A percentile compares a stretch with the other conserved stretches of the same genome.
These are phyloP conservation scores for Mycothermus thermophilus DNA, from an alignment of 495 filamentous ascomycete species.

Conservation along the genomic window DNA sequence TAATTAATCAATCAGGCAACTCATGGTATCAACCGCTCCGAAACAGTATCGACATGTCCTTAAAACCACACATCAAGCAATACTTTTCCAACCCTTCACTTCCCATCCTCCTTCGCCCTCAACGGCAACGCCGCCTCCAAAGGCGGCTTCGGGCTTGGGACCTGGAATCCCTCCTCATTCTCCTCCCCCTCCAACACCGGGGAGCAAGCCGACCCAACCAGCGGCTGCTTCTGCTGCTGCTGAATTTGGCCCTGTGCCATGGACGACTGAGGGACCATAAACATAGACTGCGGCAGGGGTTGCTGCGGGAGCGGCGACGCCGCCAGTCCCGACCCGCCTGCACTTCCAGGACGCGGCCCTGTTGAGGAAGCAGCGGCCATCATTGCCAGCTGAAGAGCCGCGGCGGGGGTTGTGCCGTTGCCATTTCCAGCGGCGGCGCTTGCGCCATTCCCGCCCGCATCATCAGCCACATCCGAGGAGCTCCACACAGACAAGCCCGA, in stretches of 20 bases:
- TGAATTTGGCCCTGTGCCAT: background rate
- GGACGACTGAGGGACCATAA: slow-evolving; percentile 5
- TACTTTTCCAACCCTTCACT: too few relatives aligned
- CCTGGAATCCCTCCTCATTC: slow-evolving; percentile 3
- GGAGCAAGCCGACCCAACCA: slow-evolving; percentile 12
- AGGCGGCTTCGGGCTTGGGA: too few relatives aligned
- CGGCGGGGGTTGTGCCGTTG: too few relatives aligned
- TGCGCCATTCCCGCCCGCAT: too few relatives aligned
- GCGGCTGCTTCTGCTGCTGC: background rate
- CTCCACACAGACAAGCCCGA: slow-evolving; percentile 7
- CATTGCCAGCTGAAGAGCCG: too few relatives aligned
- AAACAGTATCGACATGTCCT: too few relatives aligned
- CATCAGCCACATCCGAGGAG: slow-evolving; percentile 12
- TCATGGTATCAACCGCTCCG: too few relatives aligned
- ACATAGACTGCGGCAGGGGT: slow-evolving; percentile 7
- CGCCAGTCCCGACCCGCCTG: background rate
- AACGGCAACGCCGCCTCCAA: slow-evolving; percentile 3
- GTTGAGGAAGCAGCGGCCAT: too few relatives aligned
- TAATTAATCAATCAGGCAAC: too few relatives aligned
- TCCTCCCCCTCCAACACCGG: slow-evolving; percentile 29
- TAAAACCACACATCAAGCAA: too few relatives aligned
- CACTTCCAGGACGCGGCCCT: slow-evolving; percentile 1
- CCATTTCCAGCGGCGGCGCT: too few relatives aligned
- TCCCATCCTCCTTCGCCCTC: background rate
- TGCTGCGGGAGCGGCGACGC: slow-evolving; percentile 2